Evolutionary conservation across 352 stramenopile genomes (phyloP).

Genomic region (Pythium brachiatum): DNA sequence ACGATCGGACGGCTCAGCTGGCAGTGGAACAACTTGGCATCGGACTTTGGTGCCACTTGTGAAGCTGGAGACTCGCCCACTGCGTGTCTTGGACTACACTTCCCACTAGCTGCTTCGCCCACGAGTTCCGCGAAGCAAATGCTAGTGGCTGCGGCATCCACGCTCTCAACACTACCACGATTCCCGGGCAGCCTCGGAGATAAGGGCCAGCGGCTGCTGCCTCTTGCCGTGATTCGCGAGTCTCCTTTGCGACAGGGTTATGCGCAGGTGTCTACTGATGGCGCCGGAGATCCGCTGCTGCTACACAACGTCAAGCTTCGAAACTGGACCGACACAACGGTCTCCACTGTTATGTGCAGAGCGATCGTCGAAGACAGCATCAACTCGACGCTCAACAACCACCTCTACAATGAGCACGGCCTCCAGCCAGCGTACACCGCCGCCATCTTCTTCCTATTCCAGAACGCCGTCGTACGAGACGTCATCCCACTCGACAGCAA

Average conservation of each 20-base stretch:
- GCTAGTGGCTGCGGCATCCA: background rate
- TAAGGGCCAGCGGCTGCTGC: background rate
- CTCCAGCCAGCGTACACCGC: background rate
- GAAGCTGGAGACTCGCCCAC: no score
- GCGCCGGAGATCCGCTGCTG: background rate
- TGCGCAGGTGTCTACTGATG: no score
- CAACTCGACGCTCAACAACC: background rate
- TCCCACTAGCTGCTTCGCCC: background rate
- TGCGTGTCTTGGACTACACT: background rate
- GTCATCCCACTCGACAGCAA: no score
- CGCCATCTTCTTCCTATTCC: background rate
- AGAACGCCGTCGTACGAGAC: conserved; percentile 1
- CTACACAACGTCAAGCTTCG: background rate
- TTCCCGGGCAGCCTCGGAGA: no score
- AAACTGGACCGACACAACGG: background rate
- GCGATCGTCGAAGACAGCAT: background rate
- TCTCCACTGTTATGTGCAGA: background rate
- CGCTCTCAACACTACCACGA: background rate
- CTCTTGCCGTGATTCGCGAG: background rate
- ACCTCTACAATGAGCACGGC: background rate
- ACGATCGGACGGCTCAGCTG: conserved; percentile 15
- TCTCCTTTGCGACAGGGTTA: background rate
- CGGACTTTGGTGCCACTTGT: background rate
- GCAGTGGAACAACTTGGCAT: conserved; percentile 1
- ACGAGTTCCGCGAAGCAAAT: background rate